Conservation (phyloP, 1,284 basidiomycete genomes). For the Trichosporon faecale region DNA sequence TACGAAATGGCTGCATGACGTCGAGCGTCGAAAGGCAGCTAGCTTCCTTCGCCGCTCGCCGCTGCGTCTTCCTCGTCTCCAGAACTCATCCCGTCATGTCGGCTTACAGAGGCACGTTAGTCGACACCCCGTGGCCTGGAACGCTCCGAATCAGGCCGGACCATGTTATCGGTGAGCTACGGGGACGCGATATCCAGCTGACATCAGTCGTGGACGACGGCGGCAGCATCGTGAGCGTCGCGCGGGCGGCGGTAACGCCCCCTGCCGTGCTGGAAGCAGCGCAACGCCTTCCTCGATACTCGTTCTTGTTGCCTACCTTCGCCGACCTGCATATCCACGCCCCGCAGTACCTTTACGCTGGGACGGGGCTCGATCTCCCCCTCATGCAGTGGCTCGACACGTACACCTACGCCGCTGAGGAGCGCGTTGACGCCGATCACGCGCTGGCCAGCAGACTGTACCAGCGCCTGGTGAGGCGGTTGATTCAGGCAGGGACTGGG, state of each 20-base stretch:
- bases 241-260: background rate
- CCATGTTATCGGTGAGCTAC: slow-evolving; percentile 59
- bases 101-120: slow-evolving; percentile 56
- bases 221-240: slow-evolving; percentile 59
- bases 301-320: slow-evolving; percentile 72
- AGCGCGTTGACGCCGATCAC: slow-evolving; percentile 64
- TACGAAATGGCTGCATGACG: background rate
- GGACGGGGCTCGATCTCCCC: slow-evolving; percentile 75
- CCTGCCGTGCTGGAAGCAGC: slow-evolving; percentile 45
- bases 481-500: slow-evolving; percentile 70
- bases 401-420: slow-evolving; percentile 75
- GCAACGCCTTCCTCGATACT: slow-evolving; percentile 48
- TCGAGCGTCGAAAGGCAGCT: background rate
- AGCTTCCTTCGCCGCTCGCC: too few relatives aligned
- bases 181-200: background rate
- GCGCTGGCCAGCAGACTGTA: slow-evolving; percentile 65
- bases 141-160: slow-evolving; percentile 60
- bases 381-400: slow-evolving; percentile 76
- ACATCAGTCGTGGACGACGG: slow-evolving; percentile 56
- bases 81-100: background rate
- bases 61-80: background rate
- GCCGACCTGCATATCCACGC: slow-evolving; percentile 79
- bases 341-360: slow-evolving; percentile 79
- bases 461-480: slow-evolving; percentile 60
- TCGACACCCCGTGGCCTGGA: slow-evolving; percentile 59